Evolutionary conservation across 768 basidiomycete species (phyloP).

Genomic region (Boletus coccyginus): DNA sequence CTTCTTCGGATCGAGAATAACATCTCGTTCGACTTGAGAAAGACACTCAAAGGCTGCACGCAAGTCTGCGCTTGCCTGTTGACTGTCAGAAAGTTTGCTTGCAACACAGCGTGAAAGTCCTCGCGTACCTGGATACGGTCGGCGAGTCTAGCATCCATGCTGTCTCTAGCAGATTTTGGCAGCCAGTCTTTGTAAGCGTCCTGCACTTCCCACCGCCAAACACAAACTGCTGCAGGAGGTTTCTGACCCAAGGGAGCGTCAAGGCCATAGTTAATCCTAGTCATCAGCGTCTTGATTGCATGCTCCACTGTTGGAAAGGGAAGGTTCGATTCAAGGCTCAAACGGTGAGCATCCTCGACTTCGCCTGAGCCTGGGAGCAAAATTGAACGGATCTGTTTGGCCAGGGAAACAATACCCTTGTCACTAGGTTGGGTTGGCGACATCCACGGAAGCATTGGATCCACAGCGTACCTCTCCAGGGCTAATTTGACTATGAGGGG

Average conservation of each 20-base stretch:
- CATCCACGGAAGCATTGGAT: neutral
- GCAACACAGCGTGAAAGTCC: neutral
- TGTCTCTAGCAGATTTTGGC: slow-evolving; percentile 63
- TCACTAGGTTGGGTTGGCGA: slow-evolving; percentile 49
- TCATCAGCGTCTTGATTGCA: slow-evolving; percentile 60
- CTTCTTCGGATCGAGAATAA: slow-evolving; percentile 53
- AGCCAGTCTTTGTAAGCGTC: slow-evolving; percentile 57
- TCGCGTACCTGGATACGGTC: slow-evolving; percentile 64
- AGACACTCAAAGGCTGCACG: slow-evolving; percentile 54
- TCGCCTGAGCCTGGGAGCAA: slow-evolving; percentile 65
- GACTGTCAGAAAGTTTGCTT: neutral
- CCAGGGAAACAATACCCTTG: slow-evolving; percentile 59
- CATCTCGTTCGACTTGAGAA: slow-evolving; percentile 52
- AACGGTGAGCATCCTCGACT: slow-evolving; percentile 38
- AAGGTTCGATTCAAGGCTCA: slow-evolving; percentile 39
- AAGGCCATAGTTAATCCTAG: slow-evolving; percentile 80
- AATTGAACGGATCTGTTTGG: slow-evolving; percentile 67
- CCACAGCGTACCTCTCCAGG: slow-evolving; percentile 70
- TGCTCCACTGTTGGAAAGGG: slow-evolving; percentile 53
- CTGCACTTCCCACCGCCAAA: slow-evolving; percentile 89
- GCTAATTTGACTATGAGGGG: slow-evolving; percentile 79
- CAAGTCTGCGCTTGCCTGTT: slow-evolving; percentile 59
- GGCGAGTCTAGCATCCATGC: slow-evolving; percentile 52
- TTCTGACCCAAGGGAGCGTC: slow-evolving; percentile 50
- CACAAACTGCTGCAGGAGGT: slow-evolving; percentile 58